Conservation (phyloP, 805 yeast species). For the Citeromyces matritensis region DNA sequence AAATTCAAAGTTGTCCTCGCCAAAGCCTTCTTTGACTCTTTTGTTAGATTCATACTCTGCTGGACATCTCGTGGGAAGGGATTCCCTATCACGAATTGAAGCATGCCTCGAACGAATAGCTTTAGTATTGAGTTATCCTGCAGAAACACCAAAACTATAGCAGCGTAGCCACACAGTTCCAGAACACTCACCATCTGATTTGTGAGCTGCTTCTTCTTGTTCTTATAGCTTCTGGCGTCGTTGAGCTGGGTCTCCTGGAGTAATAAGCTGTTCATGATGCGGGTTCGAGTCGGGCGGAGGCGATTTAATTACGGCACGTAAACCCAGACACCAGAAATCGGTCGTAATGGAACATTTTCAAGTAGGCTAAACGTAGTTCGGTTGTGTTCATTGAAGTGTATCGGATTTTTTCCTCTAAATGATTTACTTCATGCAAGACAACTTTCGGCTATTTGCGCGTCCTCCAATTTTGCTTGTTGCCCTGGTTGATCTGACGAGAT, state of each 20-base stretch:
- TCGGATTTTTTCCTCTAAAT: too few species aligned
- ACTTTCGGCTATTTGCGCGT: too few species aligned
- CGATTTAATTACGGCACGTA: too few species aligned
- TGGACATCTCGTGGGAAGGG: conserved; percentile 23
- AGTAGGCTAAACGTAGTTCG: too few species aligned
- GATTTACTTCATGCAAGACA: too few species aligned
- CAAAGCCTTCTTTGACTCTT: conserved; percentile 9
- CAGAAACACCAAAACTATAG: conserved; percentile 21
- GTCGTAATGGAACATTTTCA: too few species aligned
- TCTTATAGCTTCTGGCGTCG: conserved; percentile 23
- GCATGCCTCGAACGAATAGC: conserved; percentile 15
- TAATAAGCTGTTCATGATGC: conserved; percentile 1
- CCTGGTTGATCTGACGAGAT: too few species aligned
- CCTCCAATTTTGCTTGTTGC: too few species aligned
- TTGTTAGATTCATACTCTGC: conserved; percentile 8
- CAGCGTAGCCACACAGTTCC: conserved; percentile 18
- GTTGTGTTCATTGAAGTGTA: too few species aligned
- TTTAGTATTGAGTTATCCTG: conserved; percentile 22
- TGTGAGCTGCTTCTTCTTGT: conserved; percentile 23
- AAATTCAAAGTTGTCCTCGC: conserved; percentile 15
- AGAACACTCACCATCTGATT: conserved; percentile 18
- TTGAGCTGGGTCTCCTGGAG: conserved; percentile 20
- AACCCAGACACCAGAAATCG: too few species aligned
- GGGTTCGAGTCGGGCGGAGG: background rate
- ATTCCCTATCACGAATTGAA: conserved; percentile 20